phyloP scores from a whole-genome alignment of 495 filamentous ascomycete genomes.

The Hyaloscypha variabilis region DNA sequence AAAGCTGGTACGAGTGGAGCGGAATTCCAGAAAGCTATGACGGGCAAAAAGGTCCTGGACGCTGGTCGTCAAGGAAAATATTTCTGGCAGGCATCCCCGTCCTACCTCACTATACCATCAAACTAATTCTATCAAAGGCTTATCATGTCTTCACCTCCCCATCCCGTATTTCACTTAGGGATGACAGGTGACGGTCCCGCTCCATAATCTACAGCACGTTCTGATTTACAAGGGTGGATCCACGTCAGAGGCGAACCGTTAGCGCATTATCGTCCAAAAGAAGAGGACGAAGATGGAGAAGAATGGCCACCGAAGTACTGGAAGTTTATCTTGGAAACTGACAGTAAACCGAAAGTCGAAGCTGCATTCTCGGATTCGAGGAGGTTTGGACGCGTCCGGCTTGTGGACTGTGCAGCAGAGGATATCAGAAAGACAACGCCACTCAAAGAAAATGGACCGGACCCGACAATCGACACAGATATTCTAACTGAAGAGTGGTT shows the following conservation, averaged over 20 bases:
- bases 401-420: slow-evolving; percentile 76
- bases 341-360: slow-evolving; percentile 58
- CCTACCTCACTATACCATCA: no score
- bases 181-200: slow-evolving; percentile 55
- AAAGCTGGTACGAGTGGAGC: slow-evolving; percentile 79
- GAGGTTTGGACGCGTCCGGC: slow-evolving; percentile 73
- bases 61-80: slow-evolving; percentile 93
- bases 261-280: slow-evolving; percentile 74
- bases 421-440: slow-evolving; percentile 78
- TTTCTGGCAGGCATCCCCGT: slow-evolving; percentile 78
- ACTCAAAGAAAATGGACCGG: slow-evolving; percentile 87
- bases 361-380: slow-evolving; percentile 84
- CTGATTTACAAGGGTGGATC: slow-evolving; percentile 67
- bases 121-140: slow-evolving; percentile 38
- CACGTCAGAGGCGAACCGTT: slow-evolving; percentile 77
- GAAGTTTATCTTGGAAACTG: slow-evolving; percentile 80
- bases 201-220: slow-evolving; percentile 28
- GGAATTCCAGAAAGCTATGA: slow-evolving; percentile 71
- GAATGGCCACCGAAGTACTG: slow-evolving; percentile 89
- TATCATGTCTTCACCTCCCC: slow-evolving; percentile 72
- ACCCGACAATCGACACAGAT: slow-evolving; percentile 84
- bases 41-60: slow-evolving; percentile 73
- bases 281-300: slow-evolving; percentile 53
- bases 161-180: slow-evolving; percentile 90
- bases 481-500: slow-evolving; percentile 75